phyloP scores from a whole-genome alignment of 345 rosid species.

The Murraya koenigii region DNA sequence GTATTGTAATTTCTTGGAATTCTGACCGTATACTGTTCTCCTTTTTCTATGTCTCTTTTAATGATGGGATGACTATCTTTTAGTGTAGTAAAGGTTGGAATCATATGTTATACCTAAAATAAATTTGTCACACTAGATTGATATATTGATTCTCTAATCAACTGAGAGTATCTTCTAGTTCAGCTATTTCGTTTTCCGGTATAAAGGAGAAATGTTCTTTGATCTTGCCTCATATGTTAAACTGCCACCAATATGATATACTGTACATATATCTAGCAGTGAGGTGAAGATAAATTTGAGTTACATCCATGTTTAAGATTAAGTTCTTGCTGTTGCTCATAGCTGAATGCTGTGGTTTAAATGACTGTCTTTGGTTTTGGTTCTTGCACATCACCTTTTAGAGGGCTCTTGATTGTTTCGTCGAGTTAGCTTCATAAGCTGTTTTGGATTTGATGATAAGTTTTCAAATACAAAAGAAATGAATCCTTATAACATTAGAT shows the following conservation, averaged over 20 bases:
- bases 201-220: neutral
- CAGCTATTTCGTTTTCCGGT: neutral
- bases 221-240: neutral
- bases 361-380: neutral
- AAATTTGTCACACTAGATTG: neutral
- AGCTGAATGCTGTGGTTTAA: neutral
- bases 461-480: neutral
- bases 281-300: neutral
- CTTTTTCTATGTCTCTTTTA: neutral
- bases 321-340: neutral
- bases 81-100: neutral
- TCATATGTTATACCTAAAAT: neutral
- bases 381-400: neutral
- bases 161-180: neutral
- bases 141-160: neutral
- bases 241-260: neutral
- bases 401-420: neutral
- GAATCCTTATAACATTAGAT: neutral
- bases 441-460: neutral
- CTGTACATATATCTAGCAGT: neutral
- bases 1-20: neutral
- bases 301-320: neutral
- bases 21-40: neutral
- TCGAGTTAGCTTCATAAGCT: neutral
- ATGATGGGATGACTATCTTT: neutral